Evolutionary conservation across 768 basidiomycete species (phyloP), one percentile per base, ranked within the genome.

Genomic region (Pholiota molesta): DNA sequence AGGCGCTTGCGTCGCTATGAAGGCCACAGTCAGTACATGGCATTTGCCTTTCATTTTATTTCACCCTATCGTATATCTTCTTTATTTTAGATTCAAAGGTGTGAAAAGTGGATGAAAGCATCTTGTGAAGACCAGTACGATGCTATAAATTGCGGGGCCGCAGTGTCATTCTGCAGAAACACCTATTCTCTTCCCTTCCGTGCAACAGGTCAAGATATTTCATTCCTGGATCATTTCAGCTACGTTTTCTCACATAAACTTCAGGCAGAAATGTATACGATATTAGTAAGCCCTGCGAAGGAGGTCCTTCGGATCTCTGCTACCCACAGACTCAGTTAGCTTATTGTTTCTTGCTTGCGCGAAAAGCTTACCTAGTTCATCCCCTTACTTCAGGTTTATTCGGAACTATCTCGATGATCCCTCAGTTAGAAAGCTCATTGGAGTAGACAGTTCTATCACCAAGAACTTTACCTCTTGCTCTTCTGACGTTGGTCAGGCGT

Each of bases 121-220:
- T 76, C 80, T 45, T 94, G 92, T 67, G 76, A 89, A 16, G 82
- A 91, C 44, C 72, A 76, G 8, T 87, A 86, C 59, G 91, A 95
- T 69, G 75, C 77, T 11, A 86, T 91, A 31, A 77, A 81, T 56
- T 94, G 93, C 67, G 70, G 71, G 13, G 88, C 88, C 10, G 89
- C 91, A 0, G 74, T 81, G 28, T 66, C 66, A 3, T 91, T 90
- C 70, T 95, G 93, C 73, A 62, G 80, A 17, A 72, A 68, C 14
- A 79, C 83, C 61, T 71, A 92, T n/a, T 78, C 75, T 28, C 71
- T 64, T 59, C 75, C 79, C 40, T 73, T 80, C 75, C 61, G 75
- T 68, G 67, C 76, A 62, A 76, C 77, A 63, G 74, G 80, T 82
- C 39, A 70, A 81, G 63, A 47, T 8, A n/a, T 8, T 40, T 39